phyloP scores from a whole-genome alignment of 129 eudicot genomes.

The Rutidosis leptorrhynchoides region DNA sequence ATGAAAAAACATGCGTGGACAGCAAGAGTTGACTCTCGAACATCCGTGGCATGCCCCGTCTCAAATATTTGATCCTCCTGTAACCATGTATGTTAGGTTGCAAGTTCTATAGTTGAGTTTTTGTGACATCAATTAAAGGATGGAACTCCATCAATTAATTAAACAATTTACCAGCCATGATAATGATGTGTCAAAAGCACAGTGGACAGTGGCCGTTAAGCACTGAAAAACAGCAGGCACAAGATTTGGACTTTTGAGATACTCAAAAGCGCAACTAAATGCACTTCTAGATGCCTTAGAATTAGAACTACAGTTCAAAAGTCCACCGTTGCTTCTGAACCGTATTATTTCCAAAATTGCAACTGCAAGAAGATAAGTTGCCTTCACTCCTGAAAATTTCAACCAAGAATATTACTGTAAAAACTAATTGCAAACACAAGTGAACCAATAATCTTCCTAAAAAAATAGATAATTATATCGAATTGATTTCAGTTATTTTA shows the following conservation, averaged over 20 bases:
- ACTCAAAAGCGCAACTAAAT: slow-evolving; percentile 95
- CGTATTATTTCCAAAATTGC: slow-evolving; percentile 91
- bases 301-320: slow-evolving; percentile 68
- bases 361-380: slow-evolving; percentile 96
- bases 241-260: slow-evolving; percentile 88
- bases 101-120: not conserved
- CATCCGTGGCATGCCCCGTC: slow-evolving; percentile 72
- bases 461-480: not conserved
- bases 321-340: slow-evolving; percentile 98
- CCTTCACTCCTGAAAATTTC: slow-evolving; percentile 81
- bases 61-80: slow-evolving; percentile 86
- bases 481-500: not conserved
- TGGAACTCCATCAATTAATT: not conserved
- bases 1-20: slow-evolving; percentile 88
- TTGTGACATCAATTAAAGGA: not conserved
- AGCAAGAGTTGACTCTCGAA: slow-evolving; percentile 68
- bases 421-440: slow-evolving; percentile 10
- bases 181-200: slow-evolving; percentile 81
- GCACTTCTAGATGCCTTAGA: slow-evolving; percentile 87
- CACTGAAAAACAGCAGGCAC: slow-evolving; percentile 92
- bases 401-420: slow-evolving; percentile 11
- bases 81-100: not conserved
- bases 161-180: slow-evolving; percentile 72
- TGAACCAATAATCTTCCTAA: not conserved
- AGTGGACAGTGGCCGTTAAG: slow-evolving; percentile 86